phyloP scores from a whole-genome alignment of 148 eudicot species.

The Talinum fruticosum region DNA sequence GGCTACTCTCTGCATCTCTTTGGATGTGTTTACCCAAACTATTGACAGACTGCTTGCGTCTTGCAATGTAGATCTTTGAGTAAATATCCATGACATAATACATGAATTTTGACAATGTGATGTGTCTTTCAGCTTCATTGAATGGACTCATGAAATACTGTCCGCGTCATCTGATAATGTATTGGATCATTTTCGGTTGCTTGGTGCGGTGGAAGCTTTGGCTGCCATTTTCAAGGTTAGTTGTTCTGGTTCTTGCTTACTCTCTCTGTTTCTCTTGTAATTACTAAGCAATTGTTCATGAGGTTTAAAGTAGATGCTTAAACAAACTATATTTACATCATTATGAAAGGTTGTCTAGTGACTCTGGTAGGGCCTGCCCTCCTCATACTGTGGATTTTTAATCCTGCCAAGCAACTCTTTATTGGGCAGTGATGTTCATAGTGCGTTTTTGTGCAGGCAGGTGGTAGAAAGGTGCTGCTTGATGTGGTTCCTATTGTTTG shows the following conservation, averaged over 20 bases:
- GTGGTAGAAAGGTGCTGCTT: slow-evolving; percentile 61
- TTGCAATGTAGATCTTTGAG: slow-evolving; percentile 1
- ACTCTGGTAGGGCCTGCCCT: neutral
- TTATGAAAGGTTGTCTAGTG: neutral
- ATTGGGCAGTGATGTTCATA: slow-evolving; percentile 8
- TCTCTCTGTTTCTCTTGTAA: neutral
- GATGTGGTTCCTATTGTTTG: slow-evolving; percentile 62
- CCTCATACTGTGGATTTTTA: neutral
- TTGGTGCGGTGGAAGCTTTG: slow-evolving; percentile 77
- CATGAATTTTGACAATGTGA: neutral
- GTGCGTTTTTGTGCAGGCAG: slow-evolving; percentile 49
- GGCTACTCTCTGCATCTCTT: neutral
- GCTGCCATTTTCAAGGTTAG: slow-evolving; percentile 88
- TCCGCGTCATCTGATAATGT: slow-evolving; percentile 55
- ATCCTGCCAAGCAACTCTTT: neutral
- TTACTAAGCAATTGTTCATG: neutral
- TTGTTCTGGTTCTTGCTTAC: slow-evolving; percentile 22
- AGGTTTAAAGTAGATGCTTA: neutral
- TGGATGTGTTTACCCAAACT: neutral
- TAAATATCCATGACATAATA: neutral
- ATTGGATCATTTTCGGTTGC: slow-evolving; percentile 69
- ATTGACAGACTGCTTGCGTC: neutral
- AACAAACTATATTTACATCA: neutral
- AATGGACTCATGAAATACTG: slow-evolving; percentile 75
- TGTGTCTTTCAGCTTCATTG: slow-evolving; percentile 62